These are phyloP conservation scores for Entelexis sorbosivorans DNA, from an alignment of 1,139 yeast genomes.

Conservation along the genomic window DNA sequence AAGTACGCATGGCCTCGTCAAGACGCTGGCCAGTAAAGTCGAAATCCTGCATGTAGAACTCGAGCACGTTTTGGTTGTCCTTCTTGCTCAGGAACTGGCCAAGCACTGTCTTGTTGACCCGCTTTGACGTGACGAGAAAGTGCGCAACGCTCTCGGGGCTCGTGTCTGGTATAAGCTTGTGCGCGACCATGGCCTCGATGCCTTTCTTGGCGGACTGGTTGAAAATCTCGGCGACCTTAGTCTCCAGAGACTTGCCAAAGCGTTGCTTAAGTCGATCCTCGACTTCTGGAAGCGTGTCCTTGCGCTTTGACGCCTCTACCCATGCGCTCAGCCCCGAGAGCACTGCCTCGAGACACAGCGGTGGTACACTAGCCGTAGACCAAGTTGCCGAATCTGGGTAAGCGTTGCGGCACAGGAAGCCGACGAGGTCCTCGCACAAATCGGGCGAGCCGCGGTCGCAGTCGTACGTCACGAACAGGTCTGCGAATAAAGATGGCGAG, in stretches of 20 bases:
- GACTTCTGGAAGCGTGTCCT: neutral
- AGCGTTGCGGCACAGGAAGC: slow-evolving; percentile 62
- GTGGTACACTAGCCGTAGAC: slow-evolving; percentile 84
- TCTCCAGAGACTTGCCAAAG: slow-evolving; percentile 53
- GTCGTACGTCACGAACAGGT: slow-evolving; percentile 71
- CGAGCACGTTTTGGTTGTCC: slow-evolving; percentile 47
- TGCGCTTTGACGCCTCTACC: slow-evolving; percentile 7
- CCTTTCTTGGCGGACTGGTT: slow-evolving; percentile 74
- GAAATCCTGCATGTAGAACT: slow-evolving; percentile 55
- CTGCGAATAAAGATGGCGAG: slow-evolving; percentile 58
- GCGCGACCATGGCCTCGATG: slow-evolving; percentile 46
- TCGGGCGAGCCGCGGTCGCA: slow-evolving; percentile 86
- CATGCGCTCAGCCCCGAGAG: slow-evolving; percentile 34
- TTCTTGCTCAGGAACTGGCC: slow-evolving; percentile 84
- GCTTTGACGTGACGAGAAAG: slow-evolving; percentile 65
- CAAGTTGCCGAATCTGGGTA: slow-evolving; percentile 66
- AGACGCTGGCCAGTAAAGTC: slow-evolving; percentile 71
- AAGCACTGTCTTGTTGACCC: slow-evolving; percentile 73
- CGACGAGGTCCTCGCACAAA: slow-evolving; percentile 56
- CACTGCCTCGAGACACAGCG: slow-evolving; percentile 81
- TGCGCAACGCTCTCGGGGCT: slow-evolving; percentile 55
- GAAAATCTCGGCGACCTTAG: slow-evolving; percentile 60
- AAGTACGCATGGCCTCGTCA: slow-evolving; percentile 80
- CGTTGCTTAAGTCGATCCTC: neutral
- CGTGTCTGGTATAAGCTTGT: slow-evolving; percentile 52